Base-by-base conservation (phyloP, 2,329 filamentous ascomycete genomes). In the Alternaria conjuncta region DNA sequence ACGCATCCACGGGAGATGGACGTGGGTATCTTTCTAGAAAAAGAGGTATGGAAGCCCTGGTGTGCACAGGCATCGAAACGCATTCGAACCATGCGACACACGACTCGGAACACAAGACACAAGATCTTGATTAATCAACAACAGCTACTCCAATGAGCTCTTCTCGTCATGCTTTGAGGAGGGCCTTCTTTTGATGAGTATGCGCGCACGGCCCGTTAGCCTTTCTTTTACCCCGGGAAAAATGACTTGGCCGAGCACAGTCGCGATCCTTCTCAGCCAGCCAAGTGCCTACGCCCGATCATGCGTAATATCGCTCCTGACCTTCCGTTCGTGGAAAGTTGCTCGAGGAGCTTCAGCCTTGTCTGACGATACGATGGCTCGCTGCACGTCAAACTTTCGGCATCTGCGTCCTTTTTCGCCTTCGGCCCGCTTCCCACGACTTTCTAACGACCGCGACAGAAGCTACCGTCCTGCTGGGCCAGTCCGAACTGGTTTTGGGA, bases 211-310 rank as follows among this genome's bases (percentile, higher is more conserved):
- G 60, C n/a, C 50, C 50, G 36, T 45, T 36, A 21, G n/a, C 26
- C 45, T 62, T 46, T 45, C 55, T 49, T 50, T 57, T 64, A 58
- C 57, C 61, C 64, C 50, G 21, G 61, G 25, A 64, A 64, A 36
- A 66, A 55, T 36, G 55, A 45, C 57, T 64, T 66, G 55, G 50
- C 50, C 28, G 28, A 44, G 41, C 43, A 45, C 36, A 41, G 36
- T 18, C 46, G 18, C 18, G 15, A 36, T 41, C 20, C 41, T 44
- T 21, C 53, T 41, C 36, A 57, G n/a, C 53, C 53, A 46, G 12
- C 28, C 43, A 50, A 54, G 28, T 9, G 23, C 45, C 44, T 18
- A 23, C 55, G 32, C 58, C 58, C 45, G 53, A 57, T 49, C 53
- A 61, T 44, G 53, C 51, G 53, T 32, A 61, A 61, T 61, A 57